Evolutionary conservation across 371 early-diverging fungal species (phyloP), one percentile per base, ranked within the genome.

Genomic region (Quaeritorhiza haematococci): DNA sequence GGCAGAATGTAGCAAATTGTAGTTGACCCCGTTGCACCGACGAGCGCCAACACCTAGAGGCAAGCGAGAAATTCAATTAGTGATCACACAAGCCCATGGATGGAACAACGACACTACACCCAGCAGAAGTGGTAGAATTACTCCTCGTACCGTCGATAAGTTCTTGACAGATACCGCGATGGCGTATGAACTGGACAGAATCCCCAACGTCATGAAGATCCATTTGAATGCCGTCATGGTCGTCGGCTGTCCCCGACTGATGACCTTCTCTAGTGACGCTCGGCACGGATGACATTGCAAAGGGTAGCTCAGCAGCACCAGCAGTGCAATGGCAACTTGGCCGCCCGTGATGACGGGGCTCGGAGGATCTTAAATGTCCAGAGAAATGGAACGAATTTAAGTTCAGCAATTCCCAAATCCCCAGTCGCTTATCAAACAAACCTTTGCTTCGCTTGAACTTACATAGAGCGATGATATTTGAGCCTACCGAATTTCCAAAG

Each of bases 1-100:
- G 99, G 99, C 27, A 99, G 78, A 56, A 99, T 97, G 62, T 98
- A 94, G 54, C 97, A 95, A 55, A 99, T 95, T 19, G 92, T 84
- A 1, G 98, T 96, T 0, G 96, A 95, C 6, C 99, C 99, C 0
- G 98, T 98, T 0, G 99, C 92, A 10, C 99, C 99, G 3, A 50
- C 50, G 29, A 50, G 13, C 32, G 50, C 28, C 33, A 50, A 28
- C 7, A 45, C 27, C 46, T 45, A 21, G 7, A 45, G n/a, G n/a
- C n/a, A n/a, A n/a, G n/a, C n/a, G n/a, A n/a, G n/a, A n/a, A n/a
- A n/a, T n/a, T n/a, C n/a, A n/a, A n/a, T n/a, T n/a, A n/a, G n/a
- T n/a, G n/a, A n/a, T n/a, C n/a, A n/a, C n/a, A n/a, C n/a, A n/a
- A n/a, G n/a, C n/a, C n/a, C n/a, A n/a, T n/a, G n/a, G n/a, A n/a